A percentile compares a stretch with the other conserved stretches of the same genome.
Conservation (phyloP, 1,284 basidiomycete species). For the Cryptococcus sp. region DNA sequence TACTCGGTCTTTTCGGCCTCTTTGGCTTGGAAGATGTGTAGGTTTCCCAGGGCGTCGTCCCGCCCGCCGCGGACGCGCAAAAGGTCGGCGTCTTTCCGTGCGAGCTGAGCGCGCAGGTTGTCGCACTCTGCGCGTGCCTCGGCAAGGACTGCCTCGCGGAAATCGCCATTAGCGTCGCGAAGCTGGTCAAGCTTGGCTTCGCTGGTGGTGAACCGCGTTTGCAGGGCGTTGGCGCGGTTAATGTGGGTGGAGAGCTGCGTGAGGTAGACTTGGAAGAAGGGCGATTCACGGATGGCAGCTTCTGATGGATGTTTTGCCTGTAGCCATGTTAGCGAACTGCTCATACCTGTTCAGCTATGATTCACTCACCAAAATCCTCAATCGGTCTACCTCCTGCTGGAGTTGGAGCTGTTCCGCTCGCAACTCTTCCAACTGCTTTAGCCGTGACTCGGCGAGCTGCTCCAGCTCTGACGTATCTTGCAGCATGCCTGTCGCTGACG, state of each 20-base stretch:
- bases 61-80: conserved; percentile 73
- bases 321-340: not conserved
- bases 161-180: conserved; percentile 36
- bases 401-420: conserved; percentile 28
- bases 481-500: conserved; percentile 15
- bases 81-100: conserved; percentile 69
- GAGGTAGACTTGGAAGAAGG: conserved; percentile 46
- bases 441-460: conserved; percentile 27
- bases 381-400: conserved; percentile 38
- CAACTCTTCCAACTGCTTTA: conserved; percentile 32
- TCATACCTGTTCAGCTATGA: not conserved
- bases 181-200: conserved; percentile 40
- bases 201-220: conserved; percentile 28
- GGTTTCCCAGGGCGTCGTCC: conserved; percentile 69
- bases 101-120: conserved; percentile 33
- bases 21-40: conserved; percentile 67
- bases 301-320: conserved; percentile 40
- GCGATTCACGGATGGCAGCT: conserved; percentile 32
- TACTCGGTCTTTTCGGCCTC: conserved; percentile 63
- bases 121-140: conserved; percentile 41
- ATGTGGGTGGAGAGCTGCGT: conserved; percentile 34
- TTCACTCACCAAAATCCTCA: conserved; percentile 27
- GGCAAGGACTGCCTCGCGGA: conserved; percentile 36
- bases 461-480: conserved; percentile 39
- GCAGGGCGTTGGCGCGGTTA: conserved; percentile 32